Percentiles rank a stretch among this genome's conserved stretches.
phyloP scores from a whole-genome alignment of 2,329 filamentous ascomycete species.

The Torrubiella hemipterigena region DNA sequence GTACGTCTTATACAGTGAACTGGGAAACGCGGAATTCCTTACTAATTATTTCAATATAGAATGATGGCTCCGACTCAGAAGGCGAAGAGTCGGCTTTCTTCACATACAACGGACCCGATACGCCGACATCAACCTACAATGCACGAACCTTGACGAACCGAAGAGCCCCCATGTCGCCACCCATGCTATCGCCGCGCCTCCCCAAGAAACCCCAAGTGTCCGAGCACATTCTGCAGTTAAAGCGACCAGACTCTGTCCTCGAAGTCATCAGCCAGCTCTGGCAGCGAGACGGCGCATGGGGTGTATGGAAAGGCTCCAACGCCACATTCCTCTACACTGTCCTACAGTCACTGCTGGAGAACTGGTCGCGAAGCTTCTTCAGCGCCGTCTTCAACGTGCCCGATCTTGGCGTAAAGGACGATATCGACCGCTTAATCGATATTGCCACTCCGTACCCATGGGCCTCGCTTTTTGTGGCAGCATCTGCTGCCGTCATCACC shows the following conservation, averaged over 20 bases:
- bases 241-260: conserved; percentile 67
- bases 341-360: conserved; percentile 75
- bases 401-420: conserved; percentile 64
- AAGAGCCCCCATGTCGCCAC: conserved; percentile 15
- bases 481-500: conserved; percentile 53
- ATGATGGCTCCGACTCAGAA: conserved; percentile 53
- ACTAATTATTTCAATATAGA: conserved; percentile 9
- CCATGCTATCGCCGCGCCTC: conserved; percentile 12
- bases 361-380: conserved; percentile 84
- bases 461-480: conserved; percentile 64
- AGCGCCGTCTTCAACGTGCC: conserved; percentile 84
- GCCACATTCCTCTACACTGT: conserved; percentile 86
- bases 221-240: conserved; percentile 55
- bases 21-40: neutral
- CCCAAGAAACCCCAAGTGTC: conserved; percentile 19
- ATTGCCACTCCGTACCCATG: conserved; percentile 71
- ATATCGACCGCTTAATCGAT: conserved; percentile 62
- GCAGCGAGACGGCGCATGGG: conserved; percentile 79
- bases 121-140: conserved; percentile 34
- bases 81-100: conserved; percentile 78
- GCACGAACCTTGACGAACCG: conserved; percentile 18
- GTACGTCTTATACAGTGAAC: conserved; percentile 14
- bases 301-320: conserved; percentile 91
- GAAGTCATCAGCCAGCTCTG: conserved; percentile 82
- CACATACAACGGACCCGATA: conserved; percentile 48